Evolutionary conservation across 306 rosid genomes (phyloP), one percentile per base, ranked within the genome.

Genomic region (Quercus berberidifolia): DNA sequence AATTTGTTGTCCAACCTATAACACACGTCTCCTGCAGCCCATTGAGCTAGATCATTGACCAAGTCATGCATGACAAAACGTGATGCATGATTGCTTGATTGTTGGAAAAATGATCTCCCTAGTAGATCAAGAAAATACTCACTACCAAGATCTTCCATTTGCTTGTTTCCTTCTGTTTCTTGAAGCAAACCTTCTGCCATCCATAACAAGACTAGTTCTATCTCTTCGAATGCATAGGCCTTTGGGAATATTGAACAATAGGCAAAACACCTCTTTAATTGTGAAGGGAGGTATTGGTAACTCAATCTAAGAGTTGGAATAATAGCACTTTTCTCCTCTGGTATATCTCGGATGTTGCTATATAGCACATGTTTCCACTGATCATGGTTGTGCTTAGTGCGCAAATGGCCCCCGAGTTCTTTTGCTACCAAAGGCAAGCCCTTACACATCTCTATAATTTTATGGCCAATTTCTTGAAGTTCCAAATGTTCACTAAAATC

Each of bases 391-490:
- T 38, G 6, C 19, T 25, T 71, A 23, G 19, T 12, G 20, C 60
- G 41, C 0, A 71, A 14, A 13, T 46, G 60, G 38, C 58, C 57
- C 15, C 60, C 75, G 10, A 71, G 41, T 2, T 35, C 19, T 25
- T 51, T 71, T 46, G 75, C 75, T 11, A 38, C 75, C 18, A 71
- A 30, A 23, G 75, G 75, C 35, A 59, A 71, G 21, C 20, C 75
- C 26, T 1, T 28, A 8, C 41, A 71, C 31, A 20, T 55, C 15
- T 49, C 10, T 14, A 21, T 38, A 25, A 28, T 38, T 38, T 38
- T 38, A 7, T 38, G 46, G 11, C 46, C 46, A 38, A 38, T 38
- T 38, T 38, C 46, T 38, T 38, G 46, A 38, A 38, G 46, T 38
- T 38, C 46, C 46, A 38, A 38, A 38, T 38, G 46, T 38, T 38